phyloP scores from a whole-genome alignment of 1,284 basidiomycete species.

The Mycocalia duriaeana region DNA sequence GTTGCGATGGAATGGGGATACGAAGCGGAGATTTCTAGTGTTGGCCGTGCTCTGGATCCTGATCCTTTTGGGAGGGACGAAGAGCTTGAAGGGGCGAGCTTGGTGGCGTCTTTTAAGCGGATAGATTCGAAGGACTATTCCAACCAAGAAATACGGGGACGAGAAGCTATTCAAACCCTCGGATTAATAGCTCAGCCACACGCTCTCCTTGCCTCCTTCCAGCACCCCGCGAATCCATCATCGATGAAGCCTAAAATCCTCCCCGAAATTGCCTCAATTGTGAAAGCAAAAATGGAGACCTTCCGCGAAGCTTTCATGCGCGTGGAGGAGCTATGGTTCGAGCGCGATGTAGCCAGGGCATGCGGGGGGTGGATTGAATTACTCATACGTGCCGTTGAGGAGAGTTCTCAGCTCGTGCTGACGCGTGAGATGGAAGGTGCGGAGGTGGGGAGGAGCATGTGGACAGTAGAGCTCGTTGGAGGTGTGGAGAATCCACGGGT shows the following conservation, averaged over 20 bases:
- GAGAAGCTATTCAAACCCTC: conserved; percentile 25
- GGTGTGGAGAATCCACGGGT: conserved; percentile 22
- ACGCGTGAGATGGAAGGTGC: conserved; percentile 30
- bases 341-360: conserved; percentile 46
- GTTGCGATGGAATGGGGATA: conserved; percentile 76
- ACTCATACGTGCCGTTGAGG: conserved; percentile 45
- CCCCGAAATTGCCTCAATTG: conserved; percentile 44
- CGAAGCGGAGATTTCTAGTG: conserved; percentile 46
- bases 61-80: conserved; percentile 70
- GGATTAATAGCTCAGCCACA: conserved; percentile 33
- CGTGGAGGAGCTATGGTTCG: conserved; percentile 69
- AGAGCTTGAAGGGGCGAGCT: conserved; percentile 63
- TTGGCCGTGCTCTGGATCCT: conserved; percentile 51
- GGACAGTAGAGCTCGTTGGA: conserved; percentile 40
- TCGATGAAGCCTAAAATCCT: conserved; percentile 38
- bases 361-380: conserved; percentile 71
- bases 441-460: conserved; percentile 30
- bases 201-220: conserved; percentile 45
- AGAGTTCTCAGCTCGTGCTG: conserved; percentile 31
- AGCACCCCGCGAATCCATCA: conserved; percentile 45
- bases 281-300: conserved; percentile 50
- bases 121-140: conserved; percentile 30
- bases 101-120: conserved; percentile 66
- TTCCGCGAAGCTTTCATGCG: conserved; percentile 46
- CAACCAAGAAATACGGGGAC: conserved; percentile 32